Conservation (phyloP, 1,139 yeast genomes). For the Oligophagozyma castellii region DNA sequence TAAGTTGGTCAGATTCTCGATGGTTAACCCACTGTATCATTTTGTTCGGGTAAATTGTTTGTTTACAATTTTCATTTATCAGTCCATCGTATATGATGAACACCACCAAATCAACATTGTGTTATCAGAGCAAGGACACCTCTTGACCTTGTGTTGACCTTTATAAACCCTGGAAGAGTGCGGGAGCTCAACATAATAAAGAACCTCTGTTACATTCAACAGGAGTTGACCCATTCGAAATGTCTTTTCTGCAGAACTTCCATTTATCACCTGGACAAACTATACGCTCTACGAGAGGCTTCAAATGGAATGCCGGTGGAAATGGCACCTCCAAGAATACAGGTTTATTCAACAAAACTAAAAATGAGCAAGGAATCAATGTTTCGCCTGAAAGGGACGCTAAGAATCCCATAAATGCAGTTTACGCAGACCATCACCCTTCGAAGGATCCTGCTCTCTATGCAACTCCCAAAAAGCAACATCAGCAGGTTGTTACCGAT, state of each 20-base stretch:
- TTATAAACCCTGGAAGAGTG: too few species aligned
- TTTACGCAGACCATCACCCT: slow-evolving; percentile 3
- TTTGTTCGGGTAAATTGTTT: too few species aligned
- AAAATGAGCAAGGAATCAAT: slow-evolving; percentile 3
- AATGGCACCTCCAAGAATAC: slow-evolving; percentile 1
- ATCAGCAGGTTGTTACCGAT: slow-evolving; percentile 17
- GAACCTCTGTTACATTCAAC: too few species aligned
- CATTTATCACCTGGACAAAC: slow-evolving; percentile 26
- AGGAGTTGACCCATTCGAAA: too few species aligned
- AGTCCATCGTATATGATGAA: too few species aligned
- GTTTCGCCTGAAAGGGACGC: slow-evolving; percentile 2
- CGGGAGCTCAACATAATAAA: too few species aligned
- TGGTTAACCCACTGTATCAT: too few species aligned
- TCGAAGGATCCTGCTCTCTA: slow-evolving; percentile 2
- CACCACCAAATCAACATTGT: too few species aligned
- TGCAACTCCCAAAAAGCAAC: slow-evolving; percentile 6
- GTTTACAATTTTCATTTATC: too few species aligned
- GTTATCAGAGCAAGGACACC: too few species aligned
- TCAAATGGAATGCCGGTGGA: slow-evolving; percentile 24
- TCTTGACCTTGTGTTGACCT: too few species aligned
- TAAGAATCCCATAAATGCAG: slow-evolving; percentile 1
- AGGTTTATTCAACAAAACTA: slow-evolving; percentile 3
- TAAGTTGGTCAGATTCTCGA: too few species aligned
- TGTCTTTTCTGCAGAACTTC: slow-evolving; percentile 6
- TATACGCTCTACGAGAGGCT: slow-evolving; percentile 26